Evolutionary conservation across 2,329 filamentous ascomycete species (phyloP), one percentile per base, ranked within the genome.

Genomic region (Alternaria gaisen): DNA sequence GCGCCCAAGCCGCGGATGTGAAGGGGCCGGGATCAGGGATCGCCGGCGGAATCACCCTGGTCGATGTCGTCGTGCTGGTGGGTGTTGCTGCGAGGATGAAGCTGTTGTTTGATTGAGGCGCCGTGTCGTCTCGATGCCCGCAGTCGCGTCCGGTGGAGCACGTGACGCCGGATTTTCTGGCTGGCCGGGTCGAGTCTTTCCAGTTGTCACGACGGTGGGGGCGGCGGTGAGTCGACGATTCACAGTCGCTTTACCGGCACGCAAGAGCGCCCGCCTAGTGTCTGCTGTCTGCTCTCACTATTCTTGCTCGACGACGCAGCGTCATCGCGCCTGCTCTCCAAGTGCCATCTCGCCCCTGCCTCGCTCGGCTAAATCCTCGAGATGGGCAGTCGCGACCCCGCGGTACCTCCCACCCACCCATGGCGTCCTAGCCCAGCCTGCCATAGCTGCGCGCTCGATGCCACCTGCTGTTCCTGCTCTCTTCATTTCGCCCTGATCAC

Each of bases 21-120:
- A 54, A 62, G 48, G 63, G 36, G 57, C 71, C 60, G 65, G 71
- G 71, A 68, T 70, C 70, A 72, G 69, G 67, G 68, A 69, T 73
- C 60, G 70, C 65, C 64, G 61, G 53, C 59, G 53, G 56, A 59
- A 50, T 28, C n/a, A 30, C 58, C 41, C 38, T 44, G 44, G 47
- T 20, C 38, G 28, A 42, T 47, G 53, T 28, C 34, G 48, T 57
- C 47, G 36, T 40, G 16, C 12, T n/a, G 32, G 32, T 20, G 38
- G 47, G 26, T 24, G 32, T 20, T 34, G 47, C 47, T 28, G 18
- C 41, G 40, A 51, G 30, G 16, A 38, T 20, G n/a, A 10, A 9
- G 28, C 38, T 47, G 36, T 20, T 28, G 53, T 54, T 22, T 28
- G 38, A 43, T 34, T 5, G 54, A 24, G 16, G 24, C 16, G 16